Evolutionary conservation across 2,329 filamentous ascomycete species (phyloP), one percentile per base, ranked within the genome.

Genomic region (Sclerotiophoma versabilis): DNA sequence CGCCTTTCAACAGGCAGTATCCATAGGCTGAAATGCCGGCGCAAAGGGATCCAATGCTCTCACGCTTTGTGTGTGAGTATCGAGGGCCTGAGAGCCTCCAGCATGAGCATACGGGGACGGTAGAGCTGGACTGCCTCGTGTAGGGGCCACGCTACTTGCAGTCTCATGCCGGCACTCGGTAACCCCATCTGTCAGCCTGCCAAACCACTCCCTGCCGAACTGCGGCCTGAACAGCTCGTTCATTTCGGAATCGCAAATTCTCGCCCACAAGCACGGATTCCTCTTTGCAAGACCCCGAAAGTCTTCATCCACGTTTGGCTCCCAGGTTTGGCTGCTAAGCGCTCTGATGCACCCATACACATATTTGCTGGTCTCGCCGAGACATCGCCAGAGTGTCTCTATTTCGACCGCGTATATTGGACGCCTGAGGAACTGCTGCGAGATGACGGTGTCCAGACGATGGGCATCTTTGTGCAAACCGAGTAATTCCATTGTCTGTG

Each of bases 361-460:
- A 27, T 68, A 70, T 36, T 55, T 59, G 36, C 42, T 68, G 2
- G 43, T 29, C 23, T 61, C 55, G 0, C 60, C 59, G 1, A 69
- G 38, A 20, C 58, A 63, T 10, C 58, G 60, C 65, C 65, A 71
- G 5, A 69, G 46, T 12, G 60, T 38, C 15, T 59, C 48, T 0
- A 70, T 42, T 17, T 69, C 62, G 6, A 49, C 39, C 3, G 53
- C 48, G 36, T 47, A 59, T 8, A 69, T 43, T 10, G 60, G 64
- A 7, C 60, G 56, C 12, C 37, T 23, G 14, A 58, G 58, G n/a
- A 64, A 57, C 4, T 47, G 34, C 14, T 48, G 27, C 1, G 51
- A 26, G 20, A 71, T 65, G 3, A 22, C 47, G 5, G 32, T 25
- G 10, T 71, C 66, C 0, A 70, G 37, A 3, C 63, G 57, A 12